Evolutionary conservation across 805 yeast genomes (phyloP).

Genomic region (Saccharomycopsis sp.): DNA sequence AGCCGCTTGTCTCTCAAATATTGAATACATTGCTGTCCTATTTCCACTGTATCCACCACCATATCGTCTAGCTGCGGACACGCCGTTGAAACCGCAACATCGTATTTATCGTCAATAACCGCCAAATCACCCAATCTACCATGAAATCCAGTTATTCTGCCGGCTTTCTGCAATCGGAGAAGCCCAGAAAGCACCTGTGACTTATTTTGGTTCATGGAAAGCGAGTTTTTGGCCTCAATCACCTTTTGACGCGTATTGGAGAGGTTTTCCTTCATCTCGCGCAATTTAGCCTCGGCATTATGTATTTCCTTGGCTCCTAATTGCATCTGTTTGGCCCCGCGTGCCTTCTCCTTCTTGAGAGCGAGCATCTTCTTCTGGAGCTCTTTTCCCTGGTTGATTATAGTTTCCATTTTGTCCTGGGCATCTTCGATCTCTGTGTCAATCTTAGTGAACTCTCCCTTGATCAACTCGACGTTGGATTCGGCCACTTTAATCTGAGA

Average conservation of each 20-base stretch:
- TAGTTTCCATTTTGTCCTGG: conserved; percentile 37
- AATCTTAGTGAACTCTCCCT: conserved; percentile 38
- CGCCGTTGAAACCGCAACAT: conserved; percentile 92
- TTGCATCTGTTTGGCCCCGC: conserved; percentile 45
- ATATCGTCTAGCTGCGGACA: conserved; percentile 86
- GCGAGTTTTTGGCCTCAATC: conserved; percentile 57
- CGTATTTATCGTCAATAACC: conserved; percentile 80
- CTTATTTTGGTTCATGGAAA: conserved; percentile 55
- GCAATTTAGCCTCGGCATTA: conserved; percentile 42
- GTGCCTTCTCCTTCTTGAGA: conserved; percentile 43
- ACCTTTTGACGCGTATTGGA: conserved; percentile 52
- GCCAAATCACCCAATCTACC: conserved; percentile 93
- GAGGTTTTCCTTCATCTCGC: conserved; percentile 48
- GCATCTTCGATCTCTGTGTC: conserved; percentile 40
- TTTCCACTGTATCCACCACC: conserved; percentile 76
- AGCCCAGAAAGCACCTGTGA: conserved; percentile 68
- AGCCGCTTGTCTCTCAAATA: conserved; percentile 72
- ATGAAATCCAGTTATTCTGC: conserved; percentile 76
- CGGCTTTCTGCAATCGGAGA: conserved; percentile 63
- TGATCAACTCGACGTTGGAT: conserved; percentile 56
- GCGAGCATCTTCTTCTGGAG: conserved; percentile 41
- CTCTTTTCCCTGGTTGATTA: conserved; percentile 42
- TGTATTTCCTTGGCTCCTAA: conserved; percentile 53
- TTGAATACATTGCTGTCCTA: conserved; percentile 74
- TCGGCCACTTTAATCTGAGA: conserved; percentile 58